phyloP scores from a whole-genome alignment of 2,329 filamentous ascomycete genomes.

The Aspergillus novoparasiticus region DNA sequence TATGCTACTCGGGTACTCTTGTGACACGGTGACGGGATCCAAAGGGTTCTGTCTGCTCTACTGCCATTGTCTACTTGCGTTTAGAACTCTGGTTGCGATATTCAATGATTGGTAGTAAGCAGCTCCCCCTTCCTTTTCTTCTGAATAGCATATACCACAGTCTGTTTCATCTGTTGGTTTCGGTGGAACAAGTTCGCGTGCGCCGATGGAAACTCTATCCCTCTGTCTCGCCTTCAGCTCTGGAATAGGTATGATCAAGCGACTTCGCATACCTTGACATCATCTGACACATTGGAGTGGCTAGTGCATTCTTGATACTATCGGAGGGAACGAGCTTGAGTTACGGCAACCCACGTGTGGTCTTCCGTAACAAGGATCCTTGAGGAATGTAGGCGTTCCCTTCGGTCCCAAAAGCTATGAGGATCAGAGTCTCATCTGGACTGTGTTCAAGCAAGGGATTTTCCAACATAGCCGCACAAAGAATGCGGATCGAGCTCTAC shows the following conservation, averaged over 20 bases:
- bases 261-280: neutral
- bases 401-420: neutral
- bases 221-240: neutral
- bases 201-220: neutral
- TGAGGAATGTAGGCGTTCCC: neutral
- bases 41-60: neutral
- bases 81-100: neutral
- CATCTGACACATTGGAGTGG: neutral
- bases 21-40: neutral
- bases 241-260: neutral
- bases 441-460: neutral
- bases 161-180: neutral
- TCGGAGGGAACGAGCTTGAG: too few species aligned
- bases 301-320: neutral
- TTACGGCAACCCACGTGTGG: neutral
- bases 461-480: neutral
- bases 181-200: neutral
- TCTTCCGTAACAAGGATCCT: neutral
- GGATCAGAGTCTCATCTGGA: neutral
- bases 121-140: neutral
- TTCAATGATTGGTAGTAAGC: neutral
- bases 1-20: neutral
- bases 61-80: neutral
- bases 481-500: neutral
- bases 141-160: neutral